Conservation (phyloP, 371 early-diverging fungal genomes). For the Umbelopsis sp. region DNA sequence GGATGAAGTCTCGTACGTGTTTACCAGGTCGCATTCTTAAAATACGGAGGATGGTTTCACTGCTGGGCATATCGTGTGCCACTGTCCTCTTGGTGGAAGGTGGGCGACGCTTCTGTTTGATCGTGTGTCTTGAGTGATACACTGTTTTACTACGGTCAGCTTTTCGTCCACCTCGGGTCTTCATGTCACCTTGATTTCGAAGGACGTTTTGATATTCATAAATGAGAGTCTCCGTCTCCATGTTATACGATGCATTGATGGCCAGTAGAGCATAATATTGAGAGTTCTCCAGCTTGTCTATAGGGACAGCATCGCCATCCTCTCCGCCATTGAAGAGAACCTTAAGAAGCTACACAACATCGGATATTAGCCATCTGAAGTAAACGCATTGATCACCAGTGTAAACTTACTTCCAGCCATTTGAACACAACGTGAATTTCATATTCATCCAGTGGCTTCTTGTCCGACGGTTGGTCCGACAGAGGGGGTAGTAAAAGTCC, state of each 20-base stretch:
- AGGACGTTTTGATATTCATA: slow-evolving; percentile 56
- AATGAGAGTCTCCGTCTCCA: slow-evolving; percentile 63
- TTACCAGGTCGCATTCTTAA: slow-evolving; percentile 56
- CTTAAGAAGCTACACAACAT: slow-evolving; percentile 62
- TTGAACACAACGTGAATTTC: slow-evolving; percentile 79
- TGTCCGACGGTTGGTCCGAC: slow-evolving; percentile 62
- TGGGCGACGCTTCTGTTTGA: slow-evolving; percentile 30
- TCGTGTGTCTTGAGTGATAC: slow-evolving; percentile 46
- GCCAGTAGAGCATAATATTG: slow-evolving; percentile 74
- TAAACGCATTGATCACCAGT: background rate
- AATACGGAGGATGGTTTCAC: slow-evolving; percentile 57
- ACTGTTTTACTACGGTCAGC: slow-evolving; percentile 48
- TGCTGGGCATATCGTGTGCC: slow-evolving; percentile 47
- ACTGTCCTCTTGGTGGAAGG: slow-evolving; percentile 19
- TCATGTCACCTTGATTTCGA: slow-evolving; percentile 46
- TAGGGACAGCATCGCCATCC: slow-evolving; percentile 78
- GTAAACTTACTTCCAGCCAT: slow-evolving; percentile 61
- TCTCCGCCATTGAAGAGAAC: slow-evolving; percentile 89
- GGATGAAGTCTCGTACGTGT: slow-evolving; percentile 51
- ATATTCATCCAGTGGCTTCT: slow-evolving; percentile 68
- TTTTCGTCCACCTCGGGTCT: slow-evolving; percentile 41
- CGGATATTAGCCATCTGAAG: background rate
- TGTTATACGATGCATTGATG: slow-evolving; percentile 65
- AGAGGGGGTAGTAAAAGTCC: slow-evolving; percentile 80
- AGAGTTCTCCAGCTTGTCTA: slow-evolving; percentile 72